These are phyloP conservation scores for Candida sp. DNA, from an alignment of 1,139 yeast species.

Conservation along the genomic window DNA sequence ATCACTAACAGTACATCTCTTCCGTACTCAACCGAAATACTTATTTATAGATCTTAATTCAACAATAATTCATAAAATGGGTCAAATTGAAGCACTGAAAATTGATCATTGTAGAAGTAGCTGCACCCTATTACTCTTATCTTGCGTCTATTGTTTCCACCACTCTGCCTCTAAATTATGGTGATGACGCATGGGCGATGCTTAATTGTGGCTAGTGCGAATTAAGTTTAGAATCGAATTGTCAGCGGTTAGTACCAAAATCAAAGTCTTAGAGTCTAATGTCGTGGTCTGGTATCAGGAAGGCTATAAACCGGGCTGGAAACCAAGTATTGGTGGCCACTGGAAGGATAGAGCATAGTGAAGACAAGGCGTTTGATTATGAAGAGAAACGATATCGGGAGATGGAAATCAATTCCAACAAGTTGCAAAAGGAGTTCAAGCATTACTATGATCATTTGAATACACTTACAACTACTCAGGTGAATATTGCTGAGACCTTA, in stretches of 20 bases:
- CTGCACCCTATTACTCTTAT: no score
- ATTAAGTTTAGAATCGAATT: not conserved
- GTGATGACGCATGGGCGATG: not conserved
- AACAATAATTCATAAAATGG: no score
- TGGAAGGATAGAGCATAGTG: constrained; percentile 47
- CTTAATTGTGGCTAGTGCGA: not conserved
- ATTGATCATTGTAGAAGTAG: not conserved
- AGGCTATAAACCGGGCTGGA: constrained; percentile 59
- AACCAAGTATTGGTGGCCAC: constrained; percentile 52
- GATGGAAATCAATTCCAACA: constrained; percentile 36
- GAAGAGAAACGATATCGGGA: constrained; percentile 45
- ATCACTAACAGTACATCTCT: not conserved
- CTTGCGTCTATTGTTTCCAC: no score
- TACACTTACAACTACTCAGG: constrained; percentile 42
- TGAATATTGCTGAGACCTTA: constrained; percentile 43
- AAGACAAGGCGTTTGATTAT: constrained; percentile 47
- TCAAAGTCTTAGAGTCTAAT: constrained; percentile 15
- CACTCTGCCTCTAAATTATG: no score
- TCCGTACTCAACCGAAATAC: not conserved
- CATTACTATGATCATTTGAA: constrained; percentile 39
- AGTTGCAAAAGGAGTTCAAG: constrained; percentile 43
- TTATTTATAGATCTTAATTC: not conserved
- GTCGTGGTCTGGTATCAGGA: constrained; percentile 60
- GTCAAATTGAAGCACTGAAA: not conserved
- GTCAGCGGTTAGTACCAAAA: not conserved